A percentile compares a stretch with the other conserved stretches of the same genome.
phyloP scores from a whole-genome alignment of 1,139 yeast genomes.

The Torulaspora globosa region DNA sequence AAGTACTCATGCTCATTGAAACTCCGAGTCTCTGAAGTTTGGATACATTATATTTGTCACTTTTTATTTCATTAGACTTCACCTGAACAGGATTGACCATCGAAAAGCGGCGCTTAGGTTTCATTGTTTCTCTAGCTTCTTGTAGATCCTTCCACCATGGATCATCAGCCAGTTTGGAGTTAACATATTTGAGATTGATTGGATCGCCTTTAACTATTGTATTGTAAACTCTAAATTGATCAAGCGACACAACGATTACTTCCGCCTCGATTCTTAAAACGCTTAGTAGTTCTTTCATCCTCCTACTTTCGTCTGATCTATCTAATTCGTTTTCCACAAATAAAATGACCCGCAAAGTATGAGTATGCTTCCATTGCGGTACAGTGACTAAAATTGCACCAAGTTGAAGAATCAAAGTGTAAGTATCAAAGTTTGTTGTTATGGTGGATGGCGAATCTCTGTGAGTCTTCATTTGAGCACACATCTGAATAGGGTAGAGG shows the following conservation, averaged over 20 bases:
- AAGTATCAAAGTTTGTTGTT: slow-evolving; percentile 91
- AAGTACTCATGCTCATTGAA: slow-evolving; percentile 68
- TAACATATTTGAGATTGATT: slow-evolving; percentile 36
- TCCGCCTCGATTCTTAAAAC: slow-evolving; percentile 79
- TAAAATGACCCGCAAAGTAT: slow-evolving; percentile 71
- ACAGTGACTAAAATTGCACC: slow-evolving; percentile 92
- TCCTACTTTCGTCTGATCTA: slow-evolving; percentile 59
- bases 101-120: slow-evolving; percentile 32
- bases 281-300: slow-evolving; percentile 62
- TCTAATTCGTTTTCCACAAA: slow-evolving; percentile 78
- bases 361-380: slow-evolving; percentile 82
- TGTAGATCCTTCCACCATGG: slow-evolving; percentile 67
- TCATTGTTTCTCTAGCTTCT: slow-evolving; percentile 47
- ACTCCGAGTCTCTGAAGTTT: slow-evolving; percentile 69
- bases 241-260: slow-evolving; percentile 66
- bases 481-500: slow-evolving; percentile 93
- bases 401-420: slow-evolving; percentile 82
- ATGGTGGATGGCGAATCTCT: slow-evolving; percentile 49
- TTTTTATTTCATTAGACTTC: slow-evolving; percentile 20
- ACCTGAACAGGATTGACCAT: slow-evolving; percentile 20
- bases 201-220: slow-evolving; percentile 66
- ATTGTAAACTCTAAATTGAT: slow-evolving; percentile 61
- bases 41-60: slow-evolving; percentile 46
- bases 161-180: slow-evolving; percentile 39
- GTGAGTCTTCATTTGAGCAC: slow-evolving; percentile 70